A percentile compares a stretch with the other conserved stretches of the same genome.
phyloP scores from a whole-genome alignment of 768 basidiomycete genomes.

The Mycena rosella region DNA sequence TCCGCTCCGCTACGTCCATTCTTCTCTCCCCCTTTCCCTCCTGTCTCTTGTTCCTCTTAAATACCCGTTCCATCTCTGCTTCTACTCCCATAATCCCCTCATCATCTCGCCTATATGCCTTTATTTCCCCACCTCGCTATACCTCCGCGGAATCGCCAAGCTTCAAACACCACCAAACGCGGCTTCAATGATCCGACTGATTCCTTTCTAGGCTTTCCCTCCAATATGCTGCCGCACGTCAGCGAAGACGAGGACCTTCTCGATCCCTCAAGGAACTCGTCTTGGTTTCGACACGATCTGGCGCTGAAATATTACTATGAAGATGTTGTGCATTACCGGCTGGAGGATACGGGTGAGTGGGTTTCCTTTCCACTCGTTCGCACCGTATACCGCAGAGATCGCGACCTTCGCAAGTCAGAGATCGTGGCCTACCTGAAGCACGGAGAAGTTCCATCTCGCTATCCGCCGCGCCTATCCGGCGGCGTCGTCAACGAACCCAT shows the following conservation, averaged over 20 bases:
- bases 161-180: neutral
- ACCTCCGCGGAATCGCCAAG: neutral
- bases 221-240: neutral
- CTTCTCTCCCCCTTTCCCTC: too few relatives aligned
- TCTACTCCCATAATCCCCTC: too few relatives aligned
- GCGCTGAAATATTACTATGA: conserved; percentile 2
- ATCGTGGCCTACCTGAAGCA: neutral
- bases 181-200: conserved; percentile 4
- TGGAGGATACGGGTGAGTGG: conserved; percentile 13
- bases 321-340: too few relatives aligned
- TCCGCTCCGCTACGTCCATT: too few relatives aligned
- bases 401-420: conserved; percentile 4
- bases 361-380: neutral
- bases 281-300: neutral
- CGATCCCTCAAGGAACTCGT: neutral
- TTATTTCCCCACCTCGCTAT: neutral
- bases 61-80: too few relatives aligned
- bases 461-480: neutral
- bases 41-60: too few relatives aligned
- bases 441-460: neutral
- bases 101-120: neutral
- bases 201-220: neutral
- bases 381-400: conserved; percentile 4
- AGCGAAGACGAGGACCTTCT: neutral
- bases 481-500: conserved; percentile 6